These are phyloP conservation scores for Globisporangium parvum DNA, from an alignment of 352 stramenopile species.

Conservation along the genomic window DNA sequence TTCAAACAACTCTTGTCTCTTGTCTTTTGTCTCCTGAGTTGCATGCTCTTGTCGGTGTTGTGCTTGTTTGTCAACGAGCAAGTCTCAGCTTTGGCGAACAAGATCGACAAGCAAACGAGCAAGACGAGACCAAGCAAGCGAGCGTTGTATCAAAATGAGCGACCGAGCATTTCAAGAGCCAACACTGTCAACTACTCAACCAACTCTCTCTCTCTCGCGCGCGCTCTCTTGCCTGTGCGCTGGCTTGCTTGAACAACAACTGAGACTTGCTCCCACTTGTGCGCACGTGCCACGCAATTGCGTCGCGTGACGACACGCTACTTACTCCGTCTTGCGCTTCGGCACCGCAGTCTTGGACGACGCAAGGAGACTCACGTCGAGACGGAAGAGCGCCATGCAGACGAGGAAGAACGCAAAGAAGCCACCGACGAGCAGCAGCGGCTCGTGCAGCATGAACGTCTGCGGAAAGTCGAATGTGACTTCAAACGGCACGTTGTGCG, in stretches of 20 bases:
- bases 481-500: conserved; percentile 81
- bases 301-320: not conserved
- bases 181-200: too few species aligned
- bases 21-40: not conserved
- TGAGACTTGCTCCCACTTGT: not conserved
- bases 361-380: conserved; percentile 68
- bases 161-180: too few species aligned
- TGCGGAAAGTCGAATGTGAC: conserved; percentile 83
- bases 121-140: too few species aligned
- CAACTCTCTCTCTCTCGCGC: too few species aligned
- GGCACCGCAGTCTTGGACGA: conserved; percentile 23
- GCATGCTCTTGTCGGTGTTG: too few species aligned
- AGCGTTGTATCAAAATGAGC: too few species aligned
- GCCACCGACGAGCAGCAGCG: conserved; percentile 73
- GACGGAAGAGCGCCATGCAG: conserved; percentile 80
- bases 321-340: conserved; percentile 71
- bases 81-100: too few species aligned
- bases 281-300: not conserved
- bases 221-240: too few species aligned
- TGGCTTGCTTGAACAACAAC: not conserved
- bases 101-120: too few species aligned
- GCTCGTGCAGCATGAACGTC: conserved; percentile 83
- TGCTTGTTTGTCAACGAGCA: too few species aligned
- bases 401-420: conserved; percentile 84
- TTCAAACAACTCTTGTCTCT: not conserved